Percentiles rank a stretch among this genome's conserved stretches.
These are phyloP conservation scores for Penicillium brasilianum DNA, from an alignment of 2,329 filamentous ascomycete species.

Conservation along the genomic window DNA sequence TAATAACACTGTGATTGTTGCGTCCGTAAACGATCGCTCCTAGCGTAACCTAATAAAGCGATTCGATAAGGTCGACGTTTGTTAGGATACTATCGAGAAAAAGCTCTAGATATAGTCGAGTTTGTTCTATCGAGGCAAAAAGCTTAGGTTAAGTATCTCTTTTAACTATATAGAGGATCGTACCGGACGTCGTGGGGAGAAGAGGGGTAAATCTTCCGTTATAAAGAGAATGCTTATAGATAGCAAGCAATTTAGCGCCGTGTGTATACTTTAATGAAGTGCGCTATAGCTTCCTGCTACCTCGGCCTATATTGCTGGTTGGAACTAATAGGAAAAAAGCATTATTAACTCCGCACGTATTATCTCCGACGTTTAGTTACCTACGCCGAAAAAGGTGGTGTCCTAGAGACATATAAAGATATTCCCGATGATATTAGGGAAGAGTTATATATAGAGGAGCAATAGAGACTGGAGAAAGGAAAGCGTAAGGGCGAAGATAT, in stretches of 20 bases:
- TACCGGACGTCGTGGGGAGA: conserved; percentile 7
- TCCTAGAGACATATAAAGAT: conserved; percentile 20
- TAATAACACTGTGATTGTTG: conserved; percentile 4
- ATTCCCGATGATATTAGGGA: conserved; percentile 19
- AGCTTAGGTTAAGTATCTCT: conserved; percentile 13
- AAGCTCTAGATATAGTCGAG: conserved; percentile 14
- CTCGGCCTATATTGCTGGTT: conserved; percentile 20
- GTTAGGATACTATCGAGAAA: conserved; percentile 15
- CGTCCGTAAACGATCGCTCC: conserved; percentile 8
- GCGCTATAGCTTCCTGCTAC: conserved; percentile 11
- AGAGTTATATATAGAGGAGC: conserved; percentile 20
- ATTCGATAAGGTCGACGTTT: conserved; percentile 19
- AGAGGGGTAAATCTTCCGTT: conserved; percentile 19
- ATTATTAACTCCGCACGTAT: conserved; percentile 13
- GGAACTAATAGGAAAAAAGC: conserved; percentile 20
- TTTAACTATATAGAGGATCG: conserved; percentile 19
- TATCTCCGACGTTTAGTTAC: conserved; percentile 19
- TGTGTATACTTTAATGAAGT: conserved; percentile 15
- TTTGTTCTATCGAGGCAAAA: conserved; percentile 7
- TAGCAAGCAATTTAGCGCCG: conserved; percentile 13
- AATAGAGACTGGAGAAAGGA: conserved; percentile 20
- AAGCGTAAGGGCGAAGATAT: conserved; percentile 16
- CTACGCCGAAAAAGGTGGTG: conserved; percentile 21
- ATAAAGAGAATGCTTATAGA: conserved; percentile 15
- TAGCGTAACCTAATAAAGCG: conserved; percentile 13